Evolutionary conservation across 345 rosid species (phyloP).

Genomic region (Dovyalis caffra): DNA sequence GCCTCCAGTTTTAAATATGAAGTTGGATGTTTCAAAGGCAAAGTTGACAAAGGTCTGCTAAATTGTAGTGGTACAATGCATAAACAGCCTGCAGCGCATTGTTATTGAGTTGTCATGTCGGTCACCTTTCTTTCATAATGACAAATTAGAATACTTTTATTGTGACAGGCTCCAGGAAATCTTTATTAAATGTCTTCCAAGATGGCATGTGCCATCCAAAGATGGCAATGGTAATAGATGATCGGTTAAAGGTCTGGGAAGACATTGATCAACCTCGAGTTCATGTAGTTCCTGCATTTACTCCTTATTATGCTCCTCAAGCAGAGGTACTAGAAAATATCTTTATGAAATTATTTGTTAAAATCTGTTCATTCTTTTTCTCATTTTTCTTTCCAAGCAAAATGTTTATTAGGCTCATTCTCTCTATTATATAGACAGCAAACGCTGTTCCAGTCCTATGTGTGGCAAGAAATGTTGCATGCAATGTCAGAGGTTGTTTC

Average conservation of each 20-base stretch:
- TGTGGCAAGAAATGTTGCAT: conserved; percentile 99
- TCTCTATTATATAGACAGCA: conserved; percentile 52
- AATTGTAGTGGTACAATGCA: not conserved
- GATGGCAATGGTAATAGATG: conserved; percentile 99
- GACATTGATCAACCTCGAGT: conserved; percentile 97
- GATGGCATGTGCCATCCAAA: conserved; percentile 92
- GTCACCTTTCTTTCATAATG: not conserved
- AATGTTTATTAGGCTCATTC: conserved; percentile 6
- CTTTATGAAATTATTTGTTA: conserved; percentile 14
- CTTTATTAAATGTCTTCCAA: conserved; percentile 78
- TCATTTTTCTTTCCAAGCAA: conserved; percentile 5
- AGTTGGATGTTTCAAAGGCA: not conserved
- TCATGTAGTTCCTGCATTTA: conserved; percentile 89
- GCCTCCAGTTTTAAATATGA: conserved; percentile 4
- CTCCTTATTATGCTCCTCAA: conserved; percentile 97
- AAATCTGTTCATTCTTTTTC: conserved; percentile 1
- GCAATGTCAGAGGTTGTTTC: conserved; percentile 94
- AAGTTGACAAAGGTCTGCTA: not conserved
- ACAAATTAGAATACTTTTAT: conserved; percentile 12
- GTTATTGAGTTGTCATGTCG: not conserved
- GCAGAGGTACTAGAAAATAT: conserved; percentile 66
- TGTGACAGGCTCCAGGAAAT: conserved; percentile 71
- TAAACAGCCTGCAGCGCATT: not conserved
- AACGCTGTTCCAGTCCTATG: conserved; percentile 84
- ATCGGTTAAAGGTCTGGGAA: conserved; percentile 96